Evolutionary conservation across 2,329 filamentous ascomycete species (phyloP).

Genomic region (Ascochyta fabae): DNA sequence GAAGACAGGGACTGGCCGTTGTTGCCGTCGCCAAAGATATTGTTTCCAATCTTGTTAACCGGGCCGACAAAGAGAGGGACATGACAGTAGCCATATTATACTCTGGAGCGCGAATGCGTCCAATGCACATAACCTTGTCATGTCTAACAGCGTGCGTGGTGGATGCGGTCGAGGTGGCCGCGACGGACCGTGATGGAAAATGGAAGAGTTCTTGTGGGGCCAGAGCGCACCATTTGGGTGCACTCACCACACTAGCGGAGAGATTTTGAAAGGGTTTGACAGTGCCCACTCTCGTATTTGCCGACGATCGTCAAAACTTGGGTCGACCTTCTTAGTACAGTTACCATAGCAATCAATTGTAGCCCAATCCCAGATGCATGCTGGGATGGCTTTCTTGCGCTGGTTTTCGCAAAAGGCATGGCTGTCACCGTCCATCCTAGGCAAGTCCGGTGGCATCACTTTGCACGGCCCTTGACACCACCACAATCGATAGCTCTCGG

Average conservation of each 20-base stretch:
- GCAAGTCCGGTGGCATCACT: background rate
- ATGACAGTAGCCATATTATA: background rate
- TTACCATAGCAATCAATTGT: background rate
- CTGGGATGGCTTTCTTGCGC: background rate
- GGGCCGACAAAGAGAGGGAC: background rate
- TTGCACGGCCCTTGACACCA: background rate
- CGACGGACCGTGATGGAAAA: background rate
- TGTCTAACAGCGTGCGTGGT: background rate
- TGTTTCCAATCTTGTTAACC: background rate
- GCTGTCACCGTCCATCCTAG: background rate
- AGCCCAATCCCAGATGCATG: background rate
- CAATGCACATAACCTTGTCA: background rate
- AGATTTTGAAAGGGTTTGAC: conserved; percentile 8
- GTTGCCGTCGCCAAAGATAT: background rate
- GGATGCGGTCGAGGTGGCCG: background rate
- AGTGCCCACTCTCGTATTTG: background rate
- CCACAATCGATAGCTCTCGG: background rate
- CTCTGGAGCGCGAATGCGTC: background rate
- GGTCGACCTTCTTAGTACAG: background rate
- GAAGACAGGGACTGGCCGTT: background rate
- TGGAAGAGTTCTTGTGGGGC: background rate
- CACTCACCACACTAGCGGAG: conserved; percentile 4
- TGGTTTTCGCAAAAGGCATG: background rate
- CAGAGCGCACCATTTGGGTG: conserved; percentile 1
- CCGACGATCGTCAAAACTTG: conserved; percentile 1